These are phyloP conservation scores for Kokia cookei DNA, from an alignment of 441 rosid species.

Conservation along the genomic window DNA sequence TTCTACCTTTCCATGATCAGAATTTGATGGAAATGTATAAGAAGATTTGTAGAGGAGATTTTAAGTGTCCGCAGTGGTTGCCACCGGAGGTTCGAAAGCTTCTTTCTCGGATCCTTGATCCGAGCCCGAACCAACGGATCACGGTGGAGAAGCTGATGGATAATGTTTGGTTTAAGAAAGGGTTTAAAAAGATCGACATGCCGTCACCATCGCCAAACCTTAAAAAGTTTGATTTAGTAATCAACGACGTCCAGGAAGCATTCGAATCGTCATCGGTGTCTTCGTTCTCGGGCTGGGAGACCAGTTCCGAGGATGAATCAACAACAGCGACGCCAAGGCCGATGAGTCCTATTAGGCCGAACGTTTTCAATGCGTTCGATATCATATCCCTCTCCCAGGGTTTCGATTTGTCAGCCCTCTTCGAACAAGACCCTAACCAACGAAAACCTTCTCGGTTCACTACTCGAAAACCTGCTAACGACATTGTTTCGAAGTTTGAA, in stretches of 20 bases:
- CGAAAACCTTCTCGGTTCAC: conserved; percentile 44
- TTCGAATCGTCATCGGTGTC: conserved; percentile 17
- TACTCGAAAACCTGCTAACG: conserved; percentile 36
- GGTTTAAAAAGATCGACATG: conserved; percentile 40
- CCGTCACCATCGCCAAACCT: conserved; percentile 34
- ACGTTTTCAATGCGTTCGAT: conserved; percentile 61
- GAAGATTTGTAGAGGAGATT: conserved; percentile 56
- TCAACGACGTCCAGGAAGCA: conserved; percentile 38
- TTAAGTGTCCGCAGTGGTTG: conserved; percentile 67
- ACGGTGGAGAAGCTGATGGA: conserved; percentile 44
- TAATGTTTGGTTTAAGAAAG: conserved; percentile 60
- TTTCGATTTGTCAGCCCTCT: conserved; percentile 66
- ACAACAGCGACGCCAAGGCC: neutral
- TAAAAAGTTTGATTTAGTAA: conserved; percentile 8
- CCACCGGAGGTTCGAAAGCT: conserved; percentile 62
- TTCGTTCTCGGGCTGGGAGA: neutral
- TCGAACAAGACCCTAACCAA: conserved; percentile 40
- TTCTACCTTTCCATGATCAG: conserved; percentile 57
- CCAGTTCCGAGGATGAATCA: neutral
- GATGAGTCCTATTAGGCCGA: conserved; percentile 17
- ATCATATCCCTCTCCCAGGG: conserved; percentile 68
- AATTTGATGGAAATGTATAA: conserved; percentile 64
- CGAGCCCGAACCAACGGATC: conserved; percentile 50
- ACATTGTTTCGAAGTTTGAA: conserved; percentile 61
- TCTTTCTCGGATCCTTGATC: conserved; percentile 60